Evolutionary conservation across 306 rosid species (phyloP).

Genomic region (Malus fusca): DNA sequence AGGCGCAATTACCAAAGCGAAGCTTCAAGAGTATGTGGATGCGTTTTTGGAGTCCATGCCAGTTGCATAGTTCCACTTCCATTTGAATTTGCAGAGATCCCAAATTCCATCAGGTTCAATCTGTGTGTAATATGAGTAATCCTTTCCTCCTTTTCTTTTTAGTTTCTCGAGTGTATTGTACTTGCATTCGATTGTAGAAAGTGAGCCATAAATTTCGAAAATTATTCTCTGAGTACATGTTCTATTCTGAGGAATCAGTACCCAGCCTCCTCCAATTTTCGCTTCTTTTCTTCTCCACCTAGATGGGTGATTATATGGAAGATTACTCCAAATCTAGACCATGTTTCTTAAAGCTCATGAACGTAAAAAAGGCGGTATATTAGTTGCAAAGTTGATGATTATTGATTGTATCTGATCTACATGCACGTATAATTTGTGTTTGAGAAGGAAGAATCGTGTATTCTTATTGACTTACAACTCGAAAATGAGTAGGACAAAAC

Average conservation of each 20-base stretch:
- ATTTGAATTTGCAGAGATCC: neutral
- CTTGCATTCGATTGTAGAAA: neutral
- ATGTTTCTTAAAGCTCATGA: neutral
- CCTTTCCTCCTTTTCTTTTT: neutral
- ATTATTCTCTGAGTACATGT: neutral
- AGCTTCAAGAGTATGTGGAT: constrained; percentile 65
- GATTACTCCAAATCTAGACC: neutral
- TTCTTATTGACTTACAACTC: neutral
- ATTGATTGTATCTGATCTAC: neutral
- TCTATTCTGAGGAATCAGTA: neutral
- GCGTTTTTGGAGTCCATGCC: constrained; percentile 54
- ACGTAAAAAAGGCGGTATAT: neutral
- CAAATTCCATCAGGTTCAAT: neutral
- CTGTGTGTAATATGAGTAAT: neutral
- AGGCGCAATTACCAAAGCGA: constrained; percentile 74
- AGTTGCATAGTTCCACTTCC: constrained; percentile 33
- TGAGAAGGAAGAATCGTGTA: neutral
- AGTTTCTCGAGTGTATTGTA: neutral
- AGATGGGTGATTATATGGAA: neutral
- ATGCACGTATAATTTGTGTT: neutral
- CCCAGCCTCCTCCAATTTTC: neutral
- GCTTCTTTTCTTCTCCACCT: neutral
- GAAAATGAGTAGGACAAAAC: neutral
- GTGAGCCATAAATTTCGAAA: constrained; percentile 1
- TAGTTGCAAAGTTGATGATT: neutral